A percentile compares a stretch with the other conserved stretches of the same genome.
Conservation (phyloP, 108 stramenopile genomes). For the Heterococcus sp. region DNA sequence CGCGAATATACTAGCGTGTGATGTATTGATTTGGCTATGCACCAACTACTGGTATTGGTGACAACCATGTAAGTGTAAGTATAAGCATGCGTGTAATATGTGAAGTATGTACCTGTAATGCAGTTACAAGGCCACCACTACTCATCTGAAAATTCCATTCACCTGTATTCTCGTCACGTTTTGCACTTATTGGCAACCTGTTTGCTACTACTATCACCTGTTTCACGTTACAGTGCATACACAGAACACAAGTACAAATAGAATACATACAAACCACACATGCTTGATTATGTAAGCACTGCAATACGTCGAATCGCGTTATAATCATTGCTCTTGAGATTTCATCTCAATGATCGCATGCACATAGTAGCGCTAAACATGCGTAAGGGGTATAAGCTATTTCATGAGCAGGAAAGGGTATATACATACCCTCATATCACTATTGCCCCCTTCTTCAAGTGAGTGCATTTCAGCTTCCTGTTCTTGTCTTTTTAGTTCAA, state of each 20-base stretch:
- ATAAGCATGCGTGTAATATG: neutral
- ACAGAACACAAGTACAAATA: neutral
- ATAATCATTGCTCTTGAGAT: neutral
- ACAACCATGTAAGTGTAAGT: no score
- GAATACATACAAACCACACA: neutral
- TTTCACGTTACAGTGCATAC: neutral
- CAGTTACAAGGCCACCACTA: constrained; percentile 48
- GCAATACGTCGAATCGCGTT: neutral
- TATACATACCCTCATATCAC: neutral
- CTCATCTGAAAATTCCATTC: constrained; percentile 39
- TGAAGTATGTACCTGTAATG: constrained; percentile 1
- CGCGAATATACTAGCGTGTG: neutral
- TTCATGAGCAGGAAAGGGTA: neutral
- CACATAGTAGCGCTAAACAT: neutral
- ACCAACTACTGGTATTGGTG: no score
- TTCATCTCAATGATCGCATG: neutral
- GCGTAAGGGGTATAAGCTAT: neutral
- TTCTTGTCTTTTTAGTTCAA: constrained; percentile 27
- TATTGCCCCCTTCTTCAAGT: neutral
- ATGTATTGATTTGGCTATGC: no score
- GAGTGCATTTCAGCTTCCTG: neutral
- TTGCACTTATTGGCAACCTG: constrained; percentile 33
- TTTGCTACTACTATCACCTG: constrained; percentile 46
- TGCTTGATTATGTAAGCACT: neutral
- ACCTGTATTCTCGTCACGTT: constrained; percentile 39